Evolutionary conservation across 2,329 filamentous ascomycete genomes (phyloP), one percentile per base, ranked within the genome.

Genomic region (Penicillium digitatum): DNA sequence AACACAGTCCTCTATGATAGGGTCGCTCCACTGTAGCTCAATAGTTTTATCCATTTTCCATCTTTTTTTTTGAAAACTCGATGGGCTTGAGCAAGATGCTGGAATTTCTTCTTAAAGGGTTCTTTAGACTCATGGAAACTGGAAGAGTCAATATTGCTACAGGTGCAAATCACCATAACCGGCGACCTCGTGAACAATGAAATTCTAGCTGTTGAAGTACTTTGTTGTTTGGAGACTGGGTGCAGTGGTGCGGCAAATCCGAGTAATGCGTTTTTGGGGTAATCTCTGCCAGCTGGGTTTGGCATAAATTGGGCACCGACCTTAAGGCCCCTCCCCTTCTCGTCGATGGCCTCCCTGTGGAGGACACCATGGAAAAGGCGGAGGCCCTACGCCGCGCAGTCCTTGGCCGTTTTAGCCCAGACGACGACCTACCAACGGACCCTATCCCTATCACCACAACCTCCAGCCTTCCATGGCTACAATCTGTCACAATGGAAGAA

Each of bases 31-130:
- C 81, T 95, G 20, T 83, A 91, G 52, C 81, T 96, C 0, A n/a
- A n/a, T n/a, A n/a, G n/a, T n/a, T n/a, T n/a, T n/a, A n/a, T n/a
- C n/a, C n/a, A n/a, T n/a, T n/a, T 76, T 96, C n/a, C 78, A 85
- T 61, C 90, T 89, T 78, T 80, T 91, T 47, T 95, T 95, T 0
- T 91, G 96, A 69, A 96, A 96, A 68, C 95, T 96, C 62, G 91
- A 96, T 74, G 92, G 88, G 60, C 79, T 96, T 6, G 91, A 96
- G 73, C 81, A 88, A n/a, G 80, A 81, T 57, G 90, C 90, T 10
- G 91, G 92, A 18, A 86, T 96, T 0, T 86, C 89, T 0, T 76
- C 74, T 0, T 83, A 89, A 1, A 84, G 82, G 67, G 88, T 96
- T 38, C 79, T 96, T 16, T 89, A 94, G 73, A 89, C 89, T 0